Evolutionary conservation across 2,329 filamentous ascomycete species (phyloP), one percentile per base, ranked within the genome.

Genomic region (Lachnellula arida): DNA sequence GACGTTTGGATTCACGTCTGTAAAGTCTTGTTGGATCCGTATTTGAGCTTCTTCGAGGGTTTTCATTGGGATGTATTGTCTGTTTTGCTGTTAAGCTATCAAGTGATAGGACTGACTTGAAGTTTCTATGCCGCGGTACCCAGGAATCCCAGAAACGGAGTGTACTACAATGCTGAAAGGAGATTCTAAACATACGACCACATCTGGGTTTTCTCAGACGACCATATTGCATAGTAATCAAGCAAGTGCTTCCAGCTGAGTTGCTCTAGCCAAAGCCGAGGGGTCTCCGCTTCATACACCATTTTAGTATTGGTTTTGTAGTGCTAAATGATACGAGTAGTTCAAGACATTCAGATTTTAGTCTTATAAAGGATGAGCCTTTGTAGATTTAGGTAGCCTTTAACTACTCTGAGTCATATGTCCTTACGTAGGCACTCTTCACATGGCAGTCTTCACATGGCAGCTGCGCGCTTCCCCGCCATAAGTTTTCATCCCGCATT

Each of bases 221-320:
- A 52, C 57, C 54, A 59, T 5, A 59, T 11, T 12, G 17, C 42
- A 57, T 59, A 51, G 23, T 50, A 59, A 46, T 59, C 57, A n/a
- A 49, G 32, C 23, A 59, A 35, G 47, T 57, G 54, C 37, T 57
- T 54, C 17, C 52, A 46, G 12, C 34, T 52, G 6, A 61, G 5
- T 25, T 49, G 52, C 35, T 60, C 57, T 12, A 61, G 49, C 47
- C 51, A 58, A 6, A 60, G 28, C 4, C 53, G 55, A 19, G 50
- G 55, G 4, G 58, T 56, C 46, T 56, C 56, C 11, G 51, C 50
- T 39, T 50, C 53, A 35, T 56, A 56, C 5, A 2, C 12, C 55
- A 57, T 51, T 15, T 15, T 46, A 7, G 44, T 25, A n/a, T 46
- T 46, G 17, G 17, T 46, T 46, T 15, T 28, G 25, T 28, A 28